Conservation (phyloP, 1,139 yeast genomes). For the Protomyces lactucae-debilis region DNA sequence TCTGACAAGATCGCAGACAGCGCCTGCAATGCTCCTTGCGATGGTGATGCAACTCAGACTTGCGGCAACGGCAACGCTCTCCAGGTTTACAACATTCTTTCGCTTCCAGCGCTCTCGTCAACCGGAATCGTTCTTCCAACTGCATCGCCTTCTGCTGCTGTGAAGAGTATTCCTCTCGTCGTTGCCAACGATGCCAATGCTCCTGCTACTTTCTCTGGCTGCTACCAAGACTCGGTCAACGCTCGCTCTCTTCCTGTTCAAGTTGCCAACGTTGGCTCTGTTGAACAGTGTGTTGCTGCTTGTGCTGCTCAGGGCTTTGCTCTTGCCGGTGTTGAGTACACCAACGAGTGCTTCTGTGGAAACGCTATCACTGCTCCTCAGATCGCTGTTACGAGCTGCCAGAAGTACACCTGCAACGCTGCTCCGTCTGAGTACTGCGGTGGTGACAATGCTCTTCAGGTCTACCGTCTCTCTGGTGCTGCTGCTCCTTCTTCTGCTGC, state of each 20-base stretch:
- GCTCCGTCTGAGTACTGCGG: background rate
- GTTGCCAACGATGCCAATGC: background rate
- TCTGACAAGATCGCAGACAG: background rate
- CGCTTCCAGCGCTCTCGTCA: background rate
- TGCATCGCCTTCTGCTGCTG: background rate
- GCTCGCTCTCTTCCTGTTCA: background rate
- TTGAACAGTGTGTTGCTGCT: background rate
- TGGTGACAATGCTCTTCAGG: background rate
- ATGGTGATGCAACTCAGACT: background rate
- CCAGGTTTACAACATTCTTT: constrained; percentile 10
- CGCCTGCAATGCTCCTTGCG: background rate
- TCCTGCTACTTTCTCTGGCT: background rate
- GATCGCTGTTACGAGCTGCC: background rate
- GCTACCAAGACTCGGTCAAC: background rate
- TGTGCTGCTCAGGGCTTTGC: background rate
- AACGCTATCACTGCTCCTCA: background rate
- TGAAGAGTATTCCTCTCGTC: background rate
- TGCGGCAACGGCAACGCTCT: constrained; percentile 5
- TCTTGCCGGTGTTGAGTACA: constrained; percentile 4
- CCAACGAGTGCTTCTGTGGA: constrained; percentile 4
- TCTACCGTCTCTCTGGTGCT: background rate
- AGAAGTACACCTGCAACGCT: background rate
- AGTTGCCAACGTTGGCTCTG: background rate
- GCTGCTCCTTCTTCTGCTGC: background rate
- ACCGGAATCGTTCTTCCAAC: background rate